Evolutionary conservation across 352 stramenopile species (phyloP).

Genomic region (Phytophthora parvispora): DNA sequence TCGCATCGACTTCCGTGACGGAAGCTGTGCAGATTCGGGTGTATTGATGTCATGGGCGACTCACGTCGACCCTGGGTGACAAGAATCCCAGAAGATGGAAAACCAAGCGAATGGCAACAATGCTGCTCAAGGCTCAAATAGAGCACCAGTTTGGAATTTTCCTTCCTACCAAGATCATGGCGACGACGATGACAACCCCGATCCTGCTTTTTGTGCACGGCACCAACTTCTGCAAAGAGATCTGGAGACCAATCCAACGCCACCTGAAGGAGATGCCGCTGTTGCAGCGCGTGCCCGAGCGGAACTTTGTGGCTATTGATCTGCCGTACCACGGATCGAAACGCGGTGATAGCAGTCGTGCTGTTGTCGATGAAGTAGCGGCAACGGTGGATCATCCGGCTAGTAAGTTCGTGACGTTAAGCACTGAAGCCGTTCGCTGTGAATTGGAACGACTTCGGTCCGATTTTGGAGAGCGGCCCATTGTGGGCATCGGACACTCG

Average conservation of each 20-base stretch:
- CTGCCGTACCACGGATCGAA: constrained; percentile 54
- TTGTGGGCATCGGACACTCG: constrained; percentile 59
- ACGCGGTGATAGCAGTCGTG: constrained; percentile 38
- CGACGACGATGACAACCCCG: not conserved
- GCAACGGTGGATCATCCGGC: constrained; percentile 33
- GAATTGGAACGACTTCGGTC: constrained; percentile 9
- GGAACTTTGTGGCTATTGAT: constrained; percentile 26
- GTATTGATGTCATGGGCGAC: not conserved
- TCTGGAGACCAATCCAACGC: constrained; percentile 44
- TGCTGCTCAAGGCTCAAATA: not conserved
- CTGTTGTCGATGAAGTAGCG: constrained; percentile 18
- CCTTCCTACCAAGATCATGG: not conserved
- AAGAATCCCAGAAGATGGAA: not conserved
- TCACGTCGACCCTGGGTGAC: not conserved
- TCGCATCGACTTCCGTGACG: not conserved
- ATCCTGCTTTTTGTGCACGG: constrained; percentile 37
- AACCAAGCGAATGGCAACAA: no score
- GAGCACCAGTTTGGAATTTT: not conserved
- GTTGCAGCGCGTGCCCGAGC: constrained; percentile 7
- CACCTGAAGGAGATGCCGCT: constrained; percentile 31
- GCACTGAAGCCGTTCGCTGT: constrained; percentile 10
- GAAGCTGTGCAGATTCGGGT: not conserved
- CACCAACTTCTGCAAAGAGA: constrained; percentile 52
- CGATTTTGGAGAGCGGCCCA: constrained; percentile 3
- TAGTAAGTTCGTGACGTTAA: constrained; percentile 30